phyloP scores from a whole-genome alignment of 176 grass and related monocot species.

The Rhynchospora pubera region DNA sequence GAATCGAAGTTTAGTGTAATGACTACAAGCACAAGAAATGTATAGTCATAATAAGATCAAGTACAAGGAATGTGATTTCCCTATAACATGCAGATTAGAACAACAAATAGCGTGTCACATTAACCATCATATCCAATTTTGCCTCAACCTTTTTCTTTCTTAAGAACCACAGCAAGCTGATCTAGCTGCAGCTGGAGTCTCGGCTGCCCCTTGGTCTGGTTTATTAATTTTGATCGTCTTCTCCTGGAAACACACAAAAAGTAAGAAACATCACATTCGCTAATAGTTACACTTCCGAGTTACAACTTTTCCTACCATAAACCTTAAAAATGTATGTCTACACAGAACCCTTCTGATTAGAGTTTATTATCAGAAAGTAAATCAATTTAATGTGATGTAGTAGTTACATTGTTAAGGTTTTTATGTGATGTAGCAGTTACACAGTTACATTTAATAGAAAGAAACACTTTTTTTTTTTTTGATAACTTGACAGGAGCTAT shows the following conservation, averaged over 20 bases:
- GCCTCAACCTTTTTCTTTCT: background rate
- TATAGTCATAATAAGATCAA: constrained; percentile 45
- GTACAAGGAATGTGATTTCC: constrained; percentile 38
- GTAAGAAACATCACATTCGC: background rate
- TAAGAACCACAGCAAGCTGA: constrained; percentile 88
- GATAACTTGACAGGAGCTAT: too few species aligned
- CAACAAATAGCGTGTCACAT: constrained; percentile 49
- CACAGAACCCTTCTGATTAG: background rate
- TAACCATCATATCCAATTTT: constrained; percentile 14
- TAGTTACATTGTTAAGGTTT: too few species aligned
- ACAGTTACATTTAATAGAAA: too few species aligned
- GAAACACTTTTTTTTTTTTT: too few species aligned
- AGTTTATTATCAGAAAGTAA: background rate
- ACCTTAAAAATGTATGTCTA: background rate
- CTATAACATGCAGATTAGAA: constrained; percentile 50
- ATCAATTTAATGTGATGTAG: background rate
- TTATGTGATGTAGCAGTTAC: too few species aligned
- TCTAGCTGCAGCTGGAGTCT: constrained; percentile 26
- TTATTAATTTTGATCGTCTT: constrained; percentile 84
- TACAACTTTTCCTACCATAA: background rate
- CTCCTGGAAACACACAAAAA: constrained; percentile 44
- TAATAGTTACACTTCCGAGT: background rate
- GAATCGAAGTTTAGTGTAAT: constrained; percentile 42
- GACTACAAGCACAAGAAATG: constrained; percentile 49
- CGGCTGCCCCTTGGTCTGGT: constrained; percentile 35